Conservation (phyloP, 2,329 filamentous ascomycete genomes). For the Cucurbitaria berberidis region DNA sequence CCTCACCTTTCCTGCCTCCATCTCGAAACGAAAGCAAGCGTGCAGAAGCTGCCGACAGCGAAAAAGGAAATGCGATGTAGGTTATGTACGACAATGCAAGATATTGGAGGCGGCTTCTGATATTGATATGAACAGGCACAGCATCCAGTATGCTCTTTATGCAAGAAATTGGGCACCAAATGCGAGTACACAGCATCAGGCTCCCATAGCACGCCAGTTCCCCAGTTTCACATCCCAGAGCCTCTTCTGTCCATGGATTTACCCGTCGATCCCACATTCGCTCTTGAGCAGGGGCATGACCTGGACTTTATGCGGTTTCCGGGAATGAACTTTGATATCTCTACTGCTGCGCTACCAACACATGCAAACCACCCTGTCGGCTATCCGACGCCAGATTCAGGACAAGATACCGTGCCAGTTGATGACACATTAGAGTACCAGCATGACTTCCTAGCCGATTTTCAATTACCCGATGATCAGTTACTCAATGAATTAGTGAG, state of each 20-base stretch:
- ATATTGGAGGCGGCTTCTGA: slow-evolving; percentile 15
- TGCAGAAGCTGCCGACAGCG: slow-evolving; percentile 41
- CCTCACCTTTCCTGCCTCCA: slow-evolving; percentile 30
- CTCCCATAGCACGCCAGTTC: background rate
- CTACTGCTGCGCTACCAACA: background rate
- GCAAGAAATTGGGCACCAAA: slow-evolving; percentile 29
- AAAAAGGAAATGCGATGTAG: slow-evolving; percentile 44
- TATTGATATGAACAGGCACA: slow-evolving; percentile 23
- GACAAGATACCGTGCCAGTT: background rate
- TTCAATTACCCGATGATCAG: slow-evolving; percentile 22
- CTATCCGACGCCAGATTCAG: slow-evolving; percentile 5
- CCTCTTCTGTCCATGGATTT: background rate
- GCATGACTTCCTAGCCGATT: slow-evolving; percentile 6
- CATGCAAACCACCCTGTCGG: background rate
- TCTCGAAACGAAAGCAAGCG: slow-evolving; percentile 43
- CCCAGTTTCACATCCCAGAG: background rate
- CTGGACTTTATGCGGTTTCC: slow-evolving; percentile 14
- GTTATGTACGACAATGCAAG: background rate
- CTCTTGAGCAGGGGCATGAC: background rate
- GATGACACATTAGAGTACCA: slow-evolving; percentile 6
- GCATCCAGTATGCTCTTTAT: slow-evolving; percentile 30
- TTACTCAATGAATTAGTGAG: slow-evolving; percentile 27
- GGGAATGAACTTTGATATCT: slow-evolving; percentile 16
- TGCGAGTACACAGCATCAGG: slow-evolving; percentile 28
- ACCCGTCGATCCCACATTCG: background rate